Evolutionary conservation across 441 rosid genomes (phyloP).

Genomic region (Hura crepitans): DNA sequence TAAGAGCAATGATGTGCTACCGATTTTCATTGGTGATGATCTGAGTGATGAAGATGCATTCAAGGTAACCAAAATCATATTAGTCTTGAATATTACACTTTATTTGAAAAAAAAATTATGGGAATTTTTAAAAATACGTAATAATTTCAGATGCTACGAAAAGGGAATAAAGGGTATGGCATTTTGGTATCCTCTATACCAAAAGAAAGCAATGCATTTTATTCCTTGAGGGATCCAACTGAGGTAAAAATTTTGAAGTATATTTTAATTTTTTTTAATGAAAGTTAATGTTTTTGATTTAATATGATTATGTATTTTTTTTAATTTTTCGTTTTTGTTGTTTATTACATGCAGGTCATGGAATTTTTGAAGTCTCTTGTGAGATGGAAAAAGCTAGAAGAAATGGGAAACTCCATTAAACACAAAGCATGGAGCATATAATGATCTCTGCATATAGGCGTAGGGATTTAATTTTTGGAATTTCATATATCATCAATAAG

Average conservation of each 20-base stretch:
- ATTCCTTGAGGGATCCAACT: slow-evolving; percentile 68
- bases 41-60: slow-evolving; percentile 91
- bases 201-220: slow-evolving; percentile 70
- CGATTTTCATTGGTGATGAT: slow-evolving; percentile 86
- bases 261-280: not conserved
- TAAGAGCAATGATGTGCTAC: slow-evolving; percentile 56
- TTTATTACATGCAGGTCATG: slow-evolving; percentile 84
- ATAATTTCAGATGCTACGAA: slow-evolving; percentile 47
- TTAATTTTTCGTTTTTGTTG: no score
- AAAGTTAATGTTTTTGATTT: not conserved
- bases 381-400: slow-evolving; percentile 51
- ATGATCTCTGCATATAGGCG: not conserved
- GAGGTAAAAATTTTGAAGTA: slow-evolving; percentile 40
- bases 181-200: slow-evolving; percentile 75
- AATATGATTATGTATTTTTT: not conserved
- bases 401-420: slow-evolving; percentile 13
- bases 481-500: no score
- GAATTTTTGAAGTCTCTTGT: slow-evolving; percentile 63
- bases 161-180: slow-evolving; percentile 62
- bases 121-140: not conserved
- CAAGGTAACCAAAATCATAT: slow-evolving; percentile 41
- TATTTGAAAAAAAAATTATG: not conserved
- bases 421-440: slow-evolving; percentile 20
- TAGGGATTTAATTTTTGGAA: not conserved
- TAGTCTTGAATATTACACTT: not conserved